phyloP scores from a whole-genome alignment of 163 green algal species.

The Chloromonas sp. region DNA sequence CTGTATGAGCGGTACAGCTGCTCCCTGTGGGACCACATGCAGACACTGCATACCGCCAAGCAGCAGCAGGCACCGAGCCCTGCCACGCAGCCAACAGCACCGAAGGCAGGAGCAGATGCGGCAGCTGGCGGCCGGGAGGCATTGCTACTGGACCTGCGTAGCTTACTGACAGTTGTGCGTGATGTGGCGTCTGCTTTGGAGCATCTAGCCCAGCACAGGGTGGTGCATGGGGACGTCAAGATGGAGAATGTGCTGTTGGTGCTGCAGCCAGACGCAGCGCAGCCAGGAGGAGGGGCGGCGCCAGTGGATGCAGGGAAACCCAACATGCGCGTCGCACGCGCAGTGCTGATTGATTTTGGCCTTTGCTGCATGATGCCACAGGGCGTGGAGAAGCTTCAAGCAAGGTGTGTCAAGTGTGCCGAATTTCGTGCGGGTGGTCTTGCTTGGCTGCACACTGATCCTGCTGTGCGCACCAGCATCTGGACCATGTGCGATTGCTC shows the following conservation, averaged over 20 bases:
- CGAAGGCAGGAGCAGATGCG: too few relatives aligned
- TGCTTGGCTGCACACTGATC: too few relatives aligned
- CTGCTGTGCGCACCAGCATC: not conserved
- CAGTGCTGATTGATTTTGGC: constrained; percentile 13
- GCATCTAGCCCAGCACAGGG: constrained; percentile 6
- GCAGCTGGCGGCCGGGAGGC: too few relatives aligned
- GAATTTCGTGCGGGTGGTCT: too few relatives aligned
- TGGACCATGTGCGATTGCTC: not conserved
- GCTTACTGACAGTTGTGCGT: not conserved
- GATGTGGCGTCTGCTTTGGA: constrained; percentile 8
- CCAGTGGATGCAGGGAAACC: not conserved
- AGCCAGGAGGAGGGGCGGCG: not conserved
- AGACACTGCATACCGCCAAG: too few relatives aligned
- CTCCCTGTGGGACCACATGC: not conserved
- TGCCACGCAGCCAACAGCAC: too few relatives aligned
- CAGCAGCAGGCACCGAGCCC: too few relatives aligned
- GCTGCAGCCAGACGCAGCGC: not conserved
- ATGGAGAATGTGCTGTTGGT: constrained; percentile 13
- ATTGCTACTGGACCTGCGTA: not conserved
- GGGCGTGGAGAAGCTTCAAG: not conserved
- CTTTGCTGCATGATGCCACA: constrained; percentile 2
- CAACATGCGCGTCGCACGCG: not conserved
- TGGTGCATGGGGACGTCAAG: constrained; percentile 12
- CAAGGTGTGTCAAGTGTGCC: not conserved
- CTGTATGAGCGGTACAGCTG: constrained; percentile 6